A percentile compares a stretch with the other conserved stretches of the same genome.
Evolutionary conservation across 75 land plant species (phyloP).

Genomic region (Isoetes taiwanensis): DNA sequence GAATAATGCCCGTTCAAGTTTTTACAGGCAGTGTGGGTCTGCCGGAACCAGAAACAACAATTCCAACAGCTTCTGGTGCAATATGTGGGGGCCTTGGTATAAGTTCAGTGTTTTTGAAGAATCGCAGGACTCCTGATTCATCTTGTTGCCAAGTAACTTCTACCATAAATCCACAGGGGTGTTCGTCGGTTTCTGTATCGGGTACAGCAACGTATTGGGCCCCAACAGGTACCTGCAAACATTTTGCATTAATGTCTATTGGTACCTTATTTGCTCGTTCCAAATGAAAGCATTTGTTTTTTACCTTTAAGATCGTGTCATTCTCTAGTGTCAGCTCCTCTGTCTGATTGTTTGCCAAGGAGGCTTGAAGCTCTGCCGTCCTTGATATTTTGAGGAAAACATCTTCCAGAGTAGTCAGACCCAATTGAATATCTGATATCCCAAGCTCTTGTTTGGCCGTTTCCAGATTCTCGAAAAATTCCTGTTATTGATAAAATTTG

Average conservation of each 20-base stretch:
- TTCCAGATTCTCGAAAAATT: conserved; percentile 68
- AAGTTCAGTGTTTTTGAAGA: conserved; percentile 57
- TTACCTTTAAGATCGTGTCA: too few species aligned
- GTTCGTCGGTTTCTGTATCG: conserved; percentile 45
- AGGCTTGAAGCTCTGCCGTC: conserved; percentile 69
- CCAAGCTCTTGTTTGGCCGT: conserved; percentile 54
- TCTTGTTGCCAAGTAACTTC: conserved; percentile 89
- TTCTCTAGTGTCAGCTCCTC: too few species aligned
- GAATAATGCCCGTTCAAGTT: too few species aligned
- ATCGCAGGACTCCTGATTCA: conserved; percentile 63
- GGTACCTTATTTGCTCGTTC: too few species aligned
- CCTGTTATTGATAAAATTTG: conserved; percentile 19
- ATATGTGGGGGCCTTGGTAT: conserved; percentile 43
- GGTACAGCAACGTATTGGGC: conserved; percentile 61
- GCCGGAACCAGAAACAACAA: too few species aligned
- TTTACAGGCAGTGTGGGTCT: too few species aligned
- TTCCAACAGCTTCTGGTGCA: too few species aligned
- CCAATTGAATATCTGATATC: conserved; percentile 73
- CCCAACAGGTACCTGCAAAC: conserved; percentile 87
- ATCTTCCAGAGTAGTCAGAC: conserved; percentile 90
- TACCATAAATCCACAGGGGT: conserved; percentile 70
- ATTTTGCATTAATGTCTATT: too few species aligned
- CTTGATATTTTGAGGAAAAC: conserved; percentile 90
- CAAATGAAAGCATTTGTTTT: too few species aligned
- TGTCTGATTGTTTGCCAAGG: too few species aligned